phyloP scores from a whole-genome alignment of 2,329 filamentous ascomycete genomes.

The Alternaria brassicae region DNA sequence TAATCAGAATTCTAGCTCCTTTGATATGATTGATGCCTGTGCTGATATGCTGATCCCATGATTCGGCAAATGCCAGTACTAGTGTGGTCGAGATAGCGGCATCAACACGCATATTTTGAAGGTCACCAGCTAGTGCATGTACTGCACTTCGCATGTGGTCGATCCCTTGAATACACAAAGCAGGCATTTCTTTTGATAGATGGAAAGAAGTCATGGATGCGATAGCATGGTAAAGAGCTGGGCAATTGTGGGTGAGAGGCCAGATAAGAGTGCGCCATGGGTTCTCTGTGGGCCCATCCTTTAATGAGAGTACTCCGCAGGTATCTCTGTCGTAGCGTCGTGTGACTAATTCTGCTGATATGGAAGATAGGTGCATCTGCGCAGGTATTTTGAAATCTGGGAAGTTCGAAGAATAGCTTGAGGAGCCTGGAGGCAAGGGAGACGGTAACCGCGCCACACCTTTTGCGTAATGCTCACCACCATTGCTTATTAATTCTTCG shows the following conservation, averaged over 20 bases:
- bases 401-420: slow-evolving; percentile 42
- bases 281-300: slow-evolving; percentile 72
- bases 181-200: slow-evolving; percentile 64
- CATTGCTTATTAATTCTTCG: slow-evolving; percentile 62
- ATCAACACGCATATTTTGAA: slow-evolving; percentile 70
- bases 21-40: slow-evolving; percentile 74
- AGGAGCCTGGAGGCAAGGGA: slow-evolving; percentile 46
- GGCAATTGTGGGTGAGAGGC: slow-evolving; percentile 69
- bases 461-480: slow-evolving; percentile 38
- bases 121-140: slow-evolving; percentile 63
- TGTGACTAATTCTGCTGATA: slow-evolving; percentile 67
- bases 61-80: slow-evolving; percentile 72
- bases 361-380: slow-evolving; percentile 58
- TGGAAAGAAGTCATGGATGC: slow-evolving; percentile 75
- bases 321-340: slow-evolving; percentile 70
- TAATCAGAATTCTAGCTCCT: slow-evolving; percentile 69
- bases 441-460: slow-evolving; percentile 52
- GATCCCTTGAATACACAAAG: slow-evolving; percentile 67
- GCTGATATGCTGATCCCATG: slow-evolving; percentile 73
- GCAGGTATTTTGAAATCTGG: slow-evolving; percentile 40
- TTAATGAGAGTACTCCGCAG: slow-evolving; percentile 74
- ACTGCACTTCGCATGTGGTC: slow-evolving; percentile 73
- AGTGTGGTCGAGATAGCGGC: slow-evolving; percentile 74
- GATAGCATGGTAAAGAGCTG: slow-evolving; percentile 72
- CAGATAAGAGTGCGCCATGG: slow-evolving; percentile 75